Evolutionary conservation across 805 yeast species (phyloP).

Genomic region (Komagataella phaffii): DNA sequence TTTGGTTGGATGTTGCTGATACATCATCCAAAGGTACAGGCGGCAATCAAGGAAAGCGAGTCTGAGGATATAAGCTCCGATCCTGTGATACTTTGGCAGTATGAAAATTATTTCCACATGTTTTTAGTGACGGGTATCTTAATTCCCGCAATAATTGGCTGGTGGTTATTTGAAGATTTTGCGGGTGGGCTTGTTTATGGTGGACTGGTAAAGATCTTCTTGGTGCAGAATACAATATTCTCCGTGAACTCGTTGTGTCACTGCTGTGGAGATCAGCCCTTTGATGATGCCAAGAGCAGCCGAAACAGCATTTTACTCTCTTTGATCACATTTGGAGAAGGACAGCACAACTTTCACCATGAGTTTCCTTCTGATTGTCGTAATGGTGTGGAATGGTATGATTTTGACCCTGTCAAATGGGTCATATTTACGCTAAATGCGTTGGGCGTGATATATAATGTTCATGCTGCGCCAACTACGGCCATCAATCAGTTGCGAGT

Average conservation of each 20-base stretch:
- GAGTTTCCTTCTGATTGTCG: slow-evolving; percentile 85
- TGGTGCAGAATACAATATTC: slow-evolving; percentile 77
- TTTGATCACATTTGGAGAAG: slow-evolving; percentile 77
- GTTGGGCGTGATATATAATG: slow-evolving; percentile 57
- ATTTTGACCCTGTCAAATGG: slow-evolving; percentile 73
- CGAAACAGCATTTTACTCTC: slow-evolving; percentile 76
- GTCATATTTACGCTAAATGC: slow-evolving; percentile 45
- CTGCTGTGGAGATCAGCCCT: slow-evolving; percentile 79
- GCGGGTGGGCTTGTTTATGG: slow-evolving; percentile 67
- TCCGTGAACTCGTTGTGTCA: slow-evolving; percentile 81
- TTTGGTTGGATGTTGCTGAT: slow-evolving; percentile 76
- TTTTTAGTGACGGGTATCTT: slow-evolving; percentile 44
- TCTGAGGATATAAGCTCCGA: slow-evolving; percentile 54
- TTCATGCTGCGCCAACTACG: slow-evolving; percentile 65
- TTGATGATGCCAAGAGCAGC: slow-evolving; percentile 79
- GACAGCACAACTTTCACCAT: slow-evolving; percentile 84
- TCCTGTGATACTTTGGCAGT: slow-evolving; percentile 51
- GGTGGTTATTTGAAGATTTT: slow-evolving; percentile 44
- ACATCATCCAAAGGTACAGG: slow-evolving; percentile 42
- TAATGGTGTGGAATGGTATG: slow-evolving; percentile 80
- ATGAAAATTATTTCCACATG: slow-evolving; percentile 49
- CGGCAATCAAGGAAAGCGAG: slow-evolving; percentile 24
- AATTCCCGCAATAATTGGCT: slow-evolving; percentile 46
- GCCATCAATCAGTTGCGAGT: slow-evolving; percentile 73
- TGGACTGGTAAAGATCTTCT: slow-evolving; percentile 55